Base-by-base conservation (phyloP, 2,329 filamentous ascomycete genomes). In the Aspergillus japonicus region DNA sequence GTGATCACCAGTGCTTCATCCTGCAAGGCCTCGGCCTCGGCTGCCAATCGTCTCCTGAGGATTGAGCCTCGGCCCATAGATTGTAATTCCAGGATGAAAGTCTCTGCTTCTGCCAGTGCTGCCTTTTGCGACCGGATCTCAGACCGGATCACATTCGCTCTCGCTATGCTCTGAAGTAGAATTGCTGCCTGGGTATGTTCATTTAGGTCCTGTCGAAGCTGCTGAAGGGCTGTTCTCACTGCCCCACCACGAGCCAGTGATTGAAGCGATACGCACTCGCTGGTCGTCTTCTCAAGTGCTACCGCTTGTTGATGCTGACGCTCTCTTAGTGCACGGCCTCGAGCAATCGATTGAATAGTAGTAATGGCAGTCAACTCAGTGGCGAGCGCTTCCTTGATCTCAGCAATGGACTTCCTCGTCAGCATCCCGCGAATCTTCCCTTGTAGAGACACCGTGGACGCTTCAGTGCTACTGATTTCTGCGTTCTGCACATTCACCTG, bases 371-470 rank as follows among this genome's bases (percentile, higher is more conserved):
- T 54, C 0, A 47, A 61, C 61, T 76, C 69, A n/a, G 62, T 56
- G 21, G 67, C 55, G 14, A 78, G 71, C 6, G 61, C 61, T 16
- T 60, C 35, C 29, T 65, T 65, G 12, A 69, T 65, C 26, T 70
- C 64, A n/a, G 64, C 59, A 21, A 76, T 14, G 5, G 66, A 60
- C 39, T 67, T 64, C 26, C 74, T 74, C 23, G 67, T 59, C 39
- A 74, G 76, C 82, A 87, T 86, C 50, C 86, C 89, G 60, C 89
- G 82, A 54, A 85, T 79, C 11, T 80, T 74, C 5, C 83, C 82
- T 72, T 91, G 87, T 4, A 90, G 72, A 7, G 81, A 64, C 48
- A 72, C 66, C 44, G 72, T 57, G n/a, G 61, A 78, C 59, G 87
- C 83, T 53, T 82, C 77, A 19, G 82, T 79, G 57, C 88, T 75